Evolutionary conservation across 306 rosid species (phyloP), one percentile per base, ranked within the genome.

Genomic region (Rosa multiflora): DNA sequence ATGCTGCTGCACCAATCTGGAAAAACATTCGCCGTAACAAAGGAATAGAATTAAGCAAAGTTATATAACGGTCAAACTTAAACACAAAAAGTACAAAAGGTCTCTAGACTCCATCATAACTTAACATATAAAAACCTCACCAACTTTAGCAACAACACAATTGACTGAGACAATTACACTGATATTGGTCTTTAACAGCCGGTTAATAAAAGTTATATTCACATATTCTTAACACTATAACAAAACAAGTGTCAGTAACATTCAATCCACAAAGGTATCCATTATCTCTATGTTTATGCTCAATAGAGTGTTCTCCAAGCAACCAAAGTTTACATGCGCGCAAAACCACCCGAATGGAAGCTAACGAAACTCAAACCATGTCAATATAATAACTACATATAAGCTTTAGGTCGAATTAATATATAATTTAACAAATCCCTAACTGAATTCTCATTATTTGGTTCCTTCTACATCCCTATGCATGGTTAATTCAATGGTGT

Each of bases 1-100:
- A 85, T 69, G 93, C 82, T 46, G 84, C 86, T 76, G 84, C 82
- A 55, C 92, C 86, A 61, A 91, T 68, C 99, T 82, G 67, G 26
- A 73, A 76, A 51, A 44, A 37, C 58, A 67, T 44, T n/a, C 7
- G 64, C 75, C 77, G 79, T 1, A 80, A 80, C 18, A 79, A 78
- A 47, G 2, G 26, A 78, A 72, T 73, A 56, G 42, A 78, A 21
- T 43, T 29, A 78, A 46, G 49, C 32, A 74, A 68, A 43, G 35
- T 14, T 21, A 15, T 21, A 56, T 14, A 51, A 21, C 43, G 44
- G 42, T 67, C 62, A 74, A 84, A 72, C 14, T 47, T 7, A 32
- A 5, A 21, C 23, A 71, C 37, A 32, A 68, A 67, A 73, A 51
- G 9, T 48, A 63, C 14, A 15, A 43, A 10, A 74, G 43, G 49